phyloP scores from a whole-genome alignment of 352 stramenopile genomes.

The Globisporangium megalacanthum region DNA sequence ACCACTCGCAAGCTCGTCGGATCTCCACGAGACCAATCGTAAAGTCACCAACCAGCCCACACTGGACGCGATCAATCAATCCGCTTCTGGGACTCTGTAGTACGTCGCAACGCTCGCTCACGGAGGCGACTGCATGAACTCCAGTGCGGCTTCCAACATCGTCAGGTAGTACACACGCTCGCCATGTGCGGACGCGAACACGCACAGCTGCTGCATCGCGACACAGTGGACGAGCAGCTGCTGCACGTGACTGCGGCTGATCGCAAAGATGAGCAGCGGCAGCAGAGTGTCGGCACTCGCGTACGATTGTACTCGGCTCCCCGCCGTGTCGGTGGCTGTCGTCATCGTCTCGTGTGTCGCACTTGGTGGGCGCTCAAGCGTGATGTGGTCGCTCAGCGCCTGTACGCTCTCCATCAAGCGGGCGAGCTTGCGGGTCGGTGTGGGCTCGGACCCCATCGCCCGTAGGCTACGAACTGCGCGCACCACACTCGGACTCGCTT shows the following conservation, averaged over 20 bases:
- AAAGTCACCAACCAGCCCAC: too few relatives aligned
- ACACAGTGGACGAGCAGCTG: conserved; percentile 20
- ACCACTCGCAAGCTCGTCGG: too few relatives aligned
- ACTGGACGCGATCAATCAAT: too few relatives aligned
- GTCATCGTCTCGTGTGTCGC: too few relatives aligned
- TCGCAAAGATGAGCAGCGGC: conserved; percentile 34
- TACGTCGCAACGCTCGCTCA: too few relatives aligned
- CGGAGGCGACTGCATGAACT: neutral
- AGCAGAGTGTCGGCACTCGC: conserved; percentile 29
- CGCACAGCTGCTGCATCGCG: conserved; percentile 21
- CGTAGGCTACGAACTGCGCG: conserved; percentile 15
- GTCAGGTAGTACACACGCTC: conserved; percentile 41
- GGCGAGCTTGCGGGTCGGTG: conserved; percentile 25
- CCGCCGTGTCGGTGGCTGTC: too few relatives aligned
- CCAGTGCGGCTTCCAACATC: conserved; percentile 26
- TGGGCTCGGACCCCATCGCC: conserved; percentile 13
- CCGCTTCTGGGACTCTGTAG: too few relatives aligned
- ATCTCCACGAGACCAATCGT: too few relatives aligned
- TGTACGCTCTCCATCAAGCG: conserved; percentile 24
- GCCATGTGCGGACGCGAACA: conserved; percentile 24
- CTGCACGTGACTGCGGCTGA: conserved; percentile 19
- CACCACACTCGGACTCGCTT: conserved; percentile 7
- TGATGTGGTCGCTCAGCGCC: conserved; percentile 21
- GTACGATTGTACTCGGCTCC: conserved; percentile 2
- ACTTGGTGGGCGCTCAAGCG: neutral